phyloP scores from a whole-genome alignment of 139 green algal genomes.

The Ulvella scutata region DNA sequence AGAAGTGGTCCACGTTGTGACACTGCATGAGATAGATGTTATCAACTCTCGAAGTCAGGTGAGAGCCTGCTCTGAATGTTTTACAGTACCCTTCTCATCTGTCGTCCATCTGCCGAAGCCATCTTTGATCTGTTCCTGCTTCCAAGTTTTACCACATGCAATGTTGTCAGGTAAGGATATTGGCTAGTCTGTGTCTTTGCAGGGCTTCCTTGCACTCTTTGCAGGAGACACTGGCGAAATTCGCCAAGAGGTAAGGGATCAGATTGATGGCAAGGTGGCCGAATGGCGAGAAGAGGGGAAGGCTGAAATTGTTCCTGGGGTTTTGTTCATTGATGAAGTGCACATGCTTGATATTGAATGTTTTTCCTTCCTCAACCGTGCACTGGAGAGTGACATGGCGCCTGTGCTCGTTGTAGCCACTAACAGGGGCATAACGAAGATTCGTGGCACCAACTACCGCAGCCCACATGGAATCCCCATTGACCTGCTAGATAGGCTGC shows the following conservation, averaged over 20 bases:
- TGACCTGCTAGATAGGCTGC: slow-evolving; percentile 92
- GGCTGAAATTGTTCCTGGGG: slow-evolving; percentile 93
- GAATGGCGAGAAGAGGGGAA: slow-evolving; percentile 99
- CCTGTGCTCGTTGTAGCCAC: slow-evolving; percentile 96
- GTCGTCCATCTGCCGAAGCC: too few species aligned
- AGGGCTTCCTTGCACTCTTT: slow-evolving; percentile 98
- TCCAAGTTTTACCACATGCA: not conserved
- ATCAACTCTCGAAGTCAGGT: slow-evolving; percentile 82
- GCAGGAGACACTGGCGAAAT: slow-evolving; percentile 97
- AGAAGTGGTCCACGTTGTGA: slow-evolving; percentile 94
- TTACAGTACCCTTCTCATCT: not conserved
- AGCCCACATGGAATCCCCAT: slow-evolving; percentile 95
- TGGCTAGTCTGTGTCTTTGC: slow-evolving; percentile 4
- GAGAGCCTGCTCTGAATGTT: not conserved
- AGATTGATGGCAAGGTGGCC: slow-evolving; percentile 75
- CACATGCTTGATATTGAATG: slow-evolving; percentile 99
- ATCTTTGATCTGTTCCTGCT: too few species aligned
- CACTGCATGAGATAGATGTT: slow-evolving; percentile 94
- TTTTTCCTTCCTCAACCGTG: slow-evolving; percentile 96
- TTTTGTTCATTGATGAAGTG: slow-evolving; percentile 95
- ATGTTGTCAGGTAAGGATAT: not conserved
- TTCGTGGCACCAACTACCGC: slow-evolving; percentile 91
- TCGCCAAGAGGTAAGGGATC: slow-evolving; percentile 78
- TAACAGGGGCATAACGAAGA: slow-evolving; percentile 93
- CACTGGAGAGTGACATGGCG: slow-evolving; percentile 94